Conservation (phyloP, 257 asterid genomes). For the Solanum dulcamara region DNA sequence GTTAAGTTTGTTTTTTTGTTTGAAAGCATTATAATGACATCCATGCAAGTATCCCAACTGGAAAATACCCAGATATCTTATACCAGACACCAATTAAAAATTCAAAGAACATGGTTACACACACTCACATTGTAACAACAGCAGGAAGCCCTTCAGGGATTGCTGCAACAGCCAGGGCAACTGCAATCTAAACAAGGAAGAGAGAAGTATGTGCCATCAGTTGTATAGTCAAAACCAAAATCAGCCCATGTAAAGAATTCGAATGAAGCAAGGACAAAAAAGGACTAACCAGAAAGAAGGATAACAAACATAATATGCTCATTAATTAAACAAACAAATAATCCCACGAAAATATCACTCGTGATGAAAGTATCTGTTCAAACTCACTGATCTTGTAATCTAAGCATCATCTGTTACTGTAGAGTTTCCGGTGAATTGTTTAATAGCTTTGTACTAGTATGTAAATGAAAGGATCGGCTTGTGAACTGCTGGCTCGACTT, state of each 20-base stretch:
- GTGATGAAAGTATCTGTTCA: background rate
- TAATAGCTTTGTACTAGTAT: background rate
- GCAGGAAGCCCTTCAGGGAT: conserved; percentile 99
- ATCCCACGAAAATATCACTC: background rate
- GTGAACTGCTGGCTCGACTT: background rate
- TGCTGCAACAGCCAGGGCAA: conserved; percentile 99
- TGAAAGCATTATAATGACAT: background rate
- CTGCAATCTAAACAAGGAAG: conserved; percentile 69
- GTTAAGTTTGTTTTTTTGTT: background rate
- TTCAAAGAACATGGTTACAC: conserved; percentile 7
- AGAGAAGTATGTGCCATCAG: background rate
- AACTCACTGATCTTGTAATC: background rate
- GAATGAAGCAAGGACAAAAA: background rate
- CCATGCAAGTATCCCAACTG: background rate
- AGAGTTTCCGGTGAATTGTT: background rate
- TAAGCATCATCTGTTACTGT: background rate
- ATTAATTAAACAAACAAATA: background rate
- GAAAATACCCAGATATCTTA: background rate
- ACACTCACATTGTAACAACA: conserved; percentile 91
- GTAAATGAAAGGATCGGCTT: background rate
- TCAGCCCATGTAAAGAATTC: background rate
- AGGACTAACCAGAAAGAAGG: background rate
- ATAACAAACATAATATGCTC: background rate
- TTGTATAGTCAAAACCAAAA: background rate
- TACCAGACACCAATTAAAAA: background rate